These are phyloP conservation scores for Ustilago loliicola DNA, from an alignment of 1,284 basidiomycete species.

Conservation along the genomic window DNA sequence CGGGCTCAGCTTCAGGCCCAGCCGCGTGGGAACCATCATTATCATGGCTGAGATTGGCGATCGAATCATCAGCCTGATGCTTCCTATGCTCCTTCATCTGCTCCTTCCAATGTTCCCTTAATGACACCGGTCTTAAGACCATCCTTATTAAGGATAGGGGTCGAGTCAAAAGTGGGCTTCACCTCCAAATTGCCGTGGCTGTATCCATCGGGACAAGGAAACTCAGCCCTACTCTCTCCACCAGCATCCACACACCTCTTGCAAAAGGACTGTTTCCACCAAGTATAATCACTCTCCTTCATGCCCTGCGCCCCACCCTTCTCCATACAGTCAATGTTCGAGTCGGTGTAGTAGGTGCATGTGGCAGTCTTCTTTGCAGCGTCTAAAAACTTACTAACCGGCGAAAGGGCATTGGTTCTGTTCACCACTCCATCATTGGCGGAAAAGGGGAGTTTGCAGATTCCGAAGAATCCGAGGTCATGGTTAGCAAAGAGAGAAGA, in stretches of 20 bases:
- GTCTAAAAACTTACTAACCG: conserved; percentile 5
- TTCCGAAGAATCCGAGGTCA: background rate
- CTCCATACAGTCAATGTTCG: conserved; percentile 6
- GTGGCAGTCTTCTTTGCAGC: background rate
- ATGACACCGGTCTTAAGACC: too few species aligned
- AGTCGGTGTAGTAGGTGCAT: background rate
- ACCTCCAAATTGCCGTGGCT: background rate
- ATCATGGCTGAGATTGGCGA: too few species aligned
- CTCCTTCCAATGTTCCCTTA: too few species aligned
- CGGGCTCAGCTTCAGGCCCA: too few species aligned
- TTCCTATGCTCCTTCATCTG: too few species aligned
- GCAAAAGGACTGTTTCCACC: conserved; percentile 27
- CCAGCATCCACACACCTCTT: conserved; percentile 23
- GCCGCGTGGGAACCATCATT: too few species aligned
- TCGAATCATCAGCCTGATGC: too few species aligned
- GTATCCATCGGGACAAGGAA: conserved; percentile 5
- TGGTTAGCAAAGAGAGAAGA: background rate
- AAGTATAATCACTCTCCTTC: background rate
- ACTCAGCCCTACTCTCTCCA: conserved; percentile 4
- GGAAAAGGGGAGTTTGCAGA: background rate
- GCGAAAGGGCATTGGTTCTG: background rate
- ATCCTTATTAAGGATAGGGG: too few species aligned
- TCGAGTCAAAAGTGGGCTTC: too few species aligned
- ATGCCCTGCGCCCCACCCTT: background rate
- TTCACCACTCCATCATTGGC: background rate